Evolutionary conservation across 1,284 basidiomycete genomes (phyloP), one percentile per base, ranked within the genome.

Genomic region (Bjerkandera adusta): DNA sequence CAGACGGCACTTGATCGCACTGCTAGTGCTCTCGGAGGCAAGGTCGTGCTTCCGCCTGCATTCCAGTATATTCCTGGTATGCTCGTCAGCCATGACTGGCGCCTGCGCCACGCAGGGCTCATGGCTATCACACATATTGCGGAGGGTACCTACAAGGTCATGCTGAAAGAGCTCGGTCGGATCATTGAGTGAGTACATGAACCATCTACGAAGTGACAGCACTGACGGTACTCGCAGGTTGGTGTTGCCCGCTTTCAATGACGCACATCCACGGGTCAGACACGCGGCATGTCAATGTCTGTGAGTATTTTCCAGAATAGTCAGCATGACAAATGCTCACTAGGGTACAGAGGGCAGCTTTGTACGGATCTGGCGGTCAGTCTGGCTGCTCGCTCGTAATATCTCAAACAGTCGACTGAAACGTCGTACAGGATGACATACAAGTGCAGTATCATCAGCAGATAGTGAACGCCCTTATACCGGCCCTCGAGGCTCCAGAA

Each of bases 211-310:
- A 11, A 7, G 7, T 6, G 2, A 16, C 8, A 20, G 18, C 20
- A 5, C 15, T 27, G 37, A 27, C 26, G 6, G 22, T 16, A 3
- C 10, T 16, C 16, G 2, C 50, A 89, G 85, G 20, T 72, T 92
- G 11, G 83, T 93, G 18, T 76, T 76, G 0, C 86, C 88, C 0
- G 79, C 84, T 70, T 90, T 91, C 58, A 68, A 69, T 36, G 91
- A 93, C 61, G 62, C 80, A 0, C 84, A 93, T 68, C 89, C 90
- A 1, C 74, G 91, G 2, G 90, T 93, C 1, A 75, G 89, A 22
- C 87, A 84, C 60, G 89, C 88, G 1, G 89, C 92, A 33, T 89
- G 89, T 64, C 90, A 92, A 67, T 92, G 89, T 73, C 73, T 93
- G 87, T 89, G 70, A 61, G 81, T 74, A 18, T 20, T 41, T 47